Evolutionary conservation across 257 asterid genomes (phyloP), one percentile per base, ranked within the genome.

Genomic region (Prunella vulgaris): DNA sequence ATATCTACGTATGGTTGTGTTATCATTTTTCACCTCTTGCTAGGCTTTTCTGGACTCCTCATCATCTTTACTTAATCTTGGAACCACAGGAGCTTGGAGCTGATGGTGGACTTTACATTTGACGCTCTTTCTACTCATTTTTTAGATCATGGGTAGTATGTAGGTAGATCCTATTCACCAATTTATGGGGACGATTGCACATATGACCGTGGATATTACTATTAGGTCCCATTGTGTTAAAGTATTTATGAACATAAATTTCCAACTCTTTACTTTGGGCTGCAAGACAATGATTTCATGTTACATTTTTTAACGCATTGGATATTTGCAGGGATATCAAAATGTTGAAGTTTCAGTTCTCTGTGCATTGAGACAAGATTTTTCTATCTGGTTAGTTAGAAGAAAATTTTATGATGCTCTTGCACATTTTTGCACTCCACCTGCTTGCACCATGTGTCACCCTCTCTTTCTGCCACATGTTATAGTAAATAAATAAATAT

Each of bases 171-270:
- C 18, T 66, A 71, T 79, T 76, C 84, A 52, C 40, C 83, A 38
- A 64, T 64, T 51, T 68, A 76, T 78, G 78, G 83, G 58, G 80
- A 73, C 61, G 81, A 74, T 76, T 81, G 51, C 52, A 49, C 83
- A 5, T 75, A 76, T 57, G 85, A 84, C 37, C 87, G 80, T 64
- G 87, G 87, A 22, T 82, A 82, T 65, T 78, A 71, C 76, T 79
- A 82, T 61, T 84, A 81, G 80, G 68, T 64, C 27, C 70, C 60
- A 64, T 46, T 76, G 74, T 62, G 68, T 62, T 52, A 6, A 24
- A 86, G 89, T 82, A 82, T 38, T 20, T 35, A 35, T 57, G 38
- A 67, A 66, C 24, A 42, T 25, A 8, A 25, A 14, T 27, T 37
- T 67, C 38, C 33, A 70, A 64, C 67, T 70, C 35, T 60, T 66